phyloP scores from a whole-genome alignment of 192 early-diverging fungal genomes.

The Chytriomyces hyalinus region DNA sequence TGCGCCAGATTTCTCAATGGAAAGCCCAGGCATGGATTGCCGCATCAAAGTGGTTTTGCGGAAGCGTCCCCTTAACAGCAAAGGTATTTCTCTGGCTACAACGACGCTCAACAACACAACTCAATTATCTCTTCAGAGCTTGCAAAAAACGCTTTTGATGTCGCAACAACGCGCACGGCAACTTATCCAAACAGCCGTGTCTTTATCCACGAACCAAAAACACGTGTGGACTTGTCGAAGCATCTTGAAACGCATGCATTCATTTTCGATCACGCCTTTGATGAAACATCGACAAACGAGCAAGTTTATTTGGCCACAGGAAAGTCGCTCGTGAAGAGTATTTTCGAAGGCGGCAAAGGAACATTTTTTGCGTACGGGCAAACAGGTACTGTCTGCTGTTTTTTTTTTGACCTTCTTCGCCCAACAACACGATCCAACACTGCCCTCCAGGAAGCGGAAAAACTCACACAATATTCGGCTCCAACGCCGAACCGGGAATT shows the following conservation, averaged over 20 bases:
- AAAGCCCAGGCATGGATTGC: constrained; percentile 6
- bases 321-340: constrained; percentile 33
- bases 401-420: not conserved
- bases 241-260: constrained; percentile 87
- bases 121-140: constrained; percentile 6
- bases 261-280: constrained; percentile 88
- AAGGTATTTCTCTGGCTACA: constrained; percentile 45
- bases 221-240: constrained; percentile 77
- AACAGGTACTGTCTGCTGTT: constrained; percentile 35
- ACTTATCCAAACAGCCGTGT: constrained; percentile 42
- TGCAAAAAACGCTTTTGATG: constrained; percentile 38
- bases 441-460: constrained; percentile 44
- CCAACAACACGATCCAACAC: not conserved
- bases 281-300: constrained; percentile 59
- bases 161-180: constrained; percentile 41
- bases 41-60: constrained; percentile 86
- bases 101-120: constrained; percentile 6
- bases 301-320: constrained; percentile 39
- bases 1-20: not conserved
- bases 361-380: constrained; percentile 55
- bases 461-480: constrained; percentile 57
- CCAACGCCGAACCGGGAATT: constrained; percentile 36
- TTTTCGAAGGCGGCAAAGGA: constrained; percentile 43
- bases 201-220: constrained; percentile 54
- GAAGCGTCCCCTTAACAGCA: constrained; percentile 81